These are phyloP conservation scores for Leccinum disarticulatum DNA, from an alignment of 768 basidiomycete species.

Conservation along the genomic window DNA sequence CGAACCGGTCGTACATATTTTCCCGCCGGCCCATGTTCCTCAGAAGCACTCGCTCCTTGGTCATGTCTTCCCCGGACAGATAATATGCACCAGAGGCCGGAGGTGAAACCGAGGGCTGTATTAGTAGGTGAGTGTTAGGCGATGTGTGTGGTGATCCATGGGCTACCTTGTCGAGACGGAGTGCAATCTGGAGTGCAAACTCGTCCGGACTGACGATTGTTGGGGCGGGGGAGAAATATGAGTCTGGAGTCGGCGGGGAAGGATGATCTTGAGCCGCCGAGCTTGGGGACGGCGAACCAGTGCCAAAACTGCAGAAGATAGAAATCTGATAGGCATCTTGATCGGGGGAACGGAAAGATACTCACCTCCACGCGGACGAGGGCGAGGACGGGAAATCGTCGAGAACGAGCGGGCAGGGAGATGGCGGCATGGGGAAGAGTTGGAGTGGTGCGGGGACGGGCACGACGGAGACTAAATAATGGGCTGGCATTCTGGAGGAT, in stretches of 20 bases:
- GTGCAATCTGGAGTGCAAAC: constrained; percentile 11
- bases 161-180: constrained; percentile 7
- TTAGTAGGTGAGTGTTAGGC: not conserved
- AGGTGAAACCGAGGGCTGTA: constrained; percentile 1
- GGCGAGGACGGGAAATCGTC: constrained; percentile 19
- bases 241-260: constrained; percentile 24
- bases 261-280: constrained; percentile 11
- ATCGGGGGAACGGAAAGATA: not conserved
- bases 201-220: constrained; percentile 17
- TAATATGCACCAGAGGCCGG: not conserved
- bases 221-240: constrained; percentile 5
- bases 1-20: constrained; percentile 7
- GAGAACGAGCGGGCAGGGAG: not conserved
- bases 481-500: constrained; percentile 1
- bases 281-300: constrained; percentile 16
- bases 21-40: constrained; percentile 15
- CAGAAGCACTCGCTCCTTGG: constrained; percentile 16
- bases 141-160: not conserved
- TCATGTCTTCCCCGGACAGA: constrained; percentile 15
- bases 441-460: not conserved
- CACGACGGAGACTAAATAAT: constrained; percentile 5
- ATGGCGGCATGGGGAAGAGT: constrained; percentile 5
- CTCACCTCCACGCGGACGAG: constrained; percentile 29
- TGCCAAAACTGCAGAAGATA: constrained; percentile 1
- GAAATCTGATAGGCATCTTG: not conserved